Conservation (phyloP, 768 basidiomycete species). For the Psilocybe tampanensis region DNA sequence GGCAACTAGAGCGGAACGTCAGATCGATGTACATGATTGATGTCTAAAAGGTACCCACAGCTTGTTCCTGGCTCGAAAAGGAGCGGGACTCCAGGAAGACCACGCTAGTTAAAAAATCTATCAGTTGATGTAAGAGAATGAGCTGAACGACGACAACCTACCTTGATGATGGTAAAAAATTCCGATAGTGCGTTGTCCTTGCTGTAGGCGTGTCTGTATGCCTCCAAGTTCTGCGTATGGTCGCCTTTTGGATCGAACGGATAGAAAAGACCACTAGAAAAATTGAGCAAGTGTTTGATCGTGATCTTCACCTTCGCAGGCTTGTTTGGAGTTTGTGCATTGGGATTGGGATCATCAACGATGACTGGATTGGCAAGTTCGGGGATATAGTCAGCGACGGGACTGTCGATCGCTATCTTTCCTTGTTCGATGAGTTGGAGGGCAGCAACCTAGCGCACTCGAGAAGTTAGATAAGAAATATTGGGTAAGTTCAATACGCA, state of each 20-base stretch:
- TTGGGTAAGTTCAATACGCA: neutral
- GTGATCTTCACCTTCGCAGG: slow-evolving; percentile 23
- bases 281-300: slow-evolving; percentile 28
- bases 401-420: slow-evolving; percentile 23
- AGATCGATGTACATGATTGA: neutral
- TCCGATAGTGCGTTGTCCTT: slow-evolving; percentile 15
- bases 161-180: slow-evolving; percentile 23
- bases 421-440: slow-evolving; percentile 33
- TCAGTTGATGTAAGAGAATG: too few species aligned
- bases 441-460: slow-evolving; percentile 26
- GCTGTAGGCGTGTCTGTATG: slow-evolving; percentile 20
- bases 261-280: slow-evolving; percentile 30
- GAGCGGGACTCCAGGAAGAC: slow-evolving; percentile 25
- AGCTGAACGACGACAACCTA: neutral
- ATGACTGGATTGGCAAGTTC: slow-evolving; percentile 26
- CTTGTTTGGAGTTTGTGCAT: slow-evolving; percentile 5
- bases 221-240: neutral
- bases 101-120: neutral
- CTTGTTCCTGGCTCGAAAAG: slow-evolving; percentile 31
- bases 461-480: neutral
- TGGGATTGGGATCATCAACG: slow-evolving; percentile 9
- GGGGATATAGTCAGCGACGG: slow-evolving; percentile 27
- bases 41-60: slow-evolving; percentile 18
- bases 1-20: slow-evolving; percentile 16
- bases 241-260: neutral